Percentiles rank a stretch among this genome's conserved stretches.
Evolutionary conservation across 1,284 basidiomycete species (phyloP).

Genomic region (Pseudozyma thailandica): DNA sequence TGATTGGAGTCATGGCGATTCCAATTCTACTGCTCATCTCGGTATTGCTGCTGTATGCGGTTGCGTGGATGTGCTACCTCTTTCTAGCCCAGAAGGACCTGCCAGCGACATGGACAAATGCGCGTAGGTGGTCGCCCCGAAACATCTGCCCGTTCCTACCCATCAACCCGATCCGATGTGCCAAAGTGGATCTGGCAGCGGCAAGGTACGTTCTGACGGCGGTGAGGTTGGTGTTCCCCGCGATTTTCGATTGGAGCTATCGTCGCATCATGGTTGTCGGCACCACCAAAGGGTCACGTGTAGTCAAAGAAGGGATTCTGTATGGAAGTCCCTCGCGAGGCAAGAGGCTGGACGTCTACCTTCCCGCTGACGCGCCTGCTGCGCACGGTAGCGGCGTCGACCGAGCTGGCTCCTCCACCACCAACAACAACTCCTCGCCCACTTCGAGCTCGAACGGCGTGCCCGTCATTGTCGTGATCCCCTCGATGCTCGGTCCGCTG

Average conservation of each 20-base stretch:
- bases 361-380: slow-evolving; percentile 40
- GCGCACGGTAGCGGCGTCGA: neutral
- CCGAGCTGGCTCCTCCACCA: neutral
- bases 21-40: slow-evolving; percentile 64
- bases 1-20: slow-evolving; percentile 62
- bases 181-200: slow-evolving; percentile 60
- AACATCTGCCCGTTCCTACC: slow-evolving; percentile 61
- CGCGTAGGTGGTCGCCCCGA: slow-evolving; percentile 19
- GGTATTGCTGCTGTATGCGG: slow-evolving; percentile 59
- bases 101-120: slow-evolving; percentile 42
- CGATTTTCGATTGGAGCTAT: slow-evolving; percentile 64
- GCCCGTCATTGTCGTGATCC: slow-evolving; percentile 68
- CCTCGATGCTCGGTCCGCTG: slow-evolving; percentile 62
- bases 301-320: slow-evolving; percentile 64
- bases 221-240: slow-evolving; percentile 50
- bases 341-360: slow-evolving; percentile 63
- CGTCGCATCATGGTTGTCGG: slow-evolving; percentile 64
- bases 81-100: slow-evolving; percentile 63
- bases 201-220: slow-evolving; percentile 56
- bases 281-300: slow-evolving; percentile 53
- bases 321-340: slow-evolving; percentile 54
- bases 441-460: slow-evolving; percentile 32
- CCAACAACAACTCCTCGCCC: neutral
- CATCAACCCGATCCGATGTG: slow-evolving; percentile 59
- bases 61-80: slow-evolving; percentile 67